Base-by-base conservation (phyloP, 2,329 filamentous ascomycete species). In the Neofusicoccum umdonicola region DNA sequence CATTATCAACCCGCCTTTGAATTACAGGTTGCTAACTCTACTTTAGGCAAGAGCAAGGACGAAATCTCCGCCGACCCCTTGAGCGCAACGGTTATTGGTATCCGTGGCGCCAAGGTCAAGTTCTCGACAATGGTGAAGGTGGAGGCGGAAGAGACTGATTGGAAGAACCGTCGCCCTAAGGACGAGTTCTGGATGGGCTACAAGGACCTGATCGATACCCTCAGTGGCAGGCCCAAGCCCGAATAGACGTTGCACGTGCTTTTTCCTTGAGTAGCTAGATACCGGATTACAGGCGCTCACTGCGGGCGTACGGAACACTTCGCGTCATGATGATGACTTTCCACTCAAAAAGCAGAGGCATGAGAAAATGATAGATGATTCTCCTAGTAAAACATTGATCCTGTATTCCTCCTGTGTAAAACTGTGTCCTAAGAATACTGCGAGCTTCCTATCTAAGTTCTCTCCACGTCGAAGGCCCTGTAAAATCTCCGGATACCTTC, bases 141-240 rank as follows among this genome's bases (percentile, higher is more conserved):
- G 8, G 95, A 98, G 81, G 86, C 87, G 69, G 86, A 87, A 27
- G 91, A 93, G 72, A 98, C 95, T 3, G 94, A 99, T 80, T 99
- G 95, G 95, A 87, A 88, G 69, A 93, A 96, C 77, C 85, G 95
- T 58, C 84, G 95, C 58, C 94, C 95, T 52, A 91, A 88, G 79
- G 80, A 87, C 63, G 91, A 95, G 70, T 93, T 92, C 82, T 99
- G 95, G 95, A 82, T 91, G 71, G 84, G 83, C 57, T 82, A 97
- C 77, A 91, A 92, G 78, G 84, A 89, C 57, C 87, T 92, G 34
- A 93, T 97, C 2, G 91, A 99, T 76, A 89, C 92, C 39, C 80
- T 99, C 37, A 91, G 90, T 58, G 94, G 93, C 2, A 84, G 92
- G 66, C 64, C 56, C 27, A 65, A 63, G 61, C 61, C 61, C 19